These are phyloP conservation scores for Smithsoniella earleae DNA, from an alignment of 163 green algal genomes.

Conservation along the genomic window DNA sequence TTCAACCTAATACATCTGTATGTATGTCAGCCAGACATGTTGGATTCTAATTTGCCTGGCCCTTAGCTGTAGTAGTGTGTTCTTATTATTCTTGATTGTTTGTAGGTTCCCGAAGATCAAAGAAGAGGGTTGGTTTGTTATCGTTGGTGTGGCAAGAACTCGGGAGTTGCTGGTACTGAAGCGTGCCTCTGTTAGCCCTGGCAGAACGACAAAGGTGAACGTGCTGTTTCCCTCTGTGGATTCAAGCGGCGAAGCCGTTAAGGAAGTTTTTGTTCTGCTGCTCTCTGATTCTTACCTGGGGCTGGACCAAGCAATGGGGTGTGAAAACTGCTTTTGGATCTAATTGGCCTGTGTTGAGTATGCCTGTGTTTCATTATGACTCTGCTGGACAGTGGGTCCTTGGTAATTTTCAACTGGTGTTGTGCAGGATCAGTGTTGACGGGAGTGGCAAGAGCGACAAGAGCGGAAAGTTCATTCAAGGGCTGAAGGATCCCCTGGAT, in stretches of 20 bases:
- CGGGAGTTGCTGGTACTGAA: conserved; percentile 73
- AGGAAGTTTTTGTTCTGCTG: conserved; percentile 33
- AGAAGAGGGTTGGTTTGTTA: conserved; percentile 91
- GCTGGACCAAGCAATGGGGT: conserved; percentile 36
- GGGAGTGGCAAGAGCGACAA: too few relatives aligned
- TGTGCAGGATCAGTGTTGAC: too few relatives aligned
- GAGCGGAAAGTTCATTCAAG: too few relatives aligned
- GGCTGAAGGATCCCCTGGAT: too few relatives aligned
- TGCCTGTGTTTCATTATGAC: neutral
- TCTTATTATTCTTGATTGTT: too few relatives aligned
- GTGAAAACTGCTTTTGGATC: neutral
- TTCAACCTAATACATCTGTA: too few relatives aligned
- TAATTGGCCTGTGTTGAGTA: neutral
- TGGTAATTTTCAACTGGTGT: too few relatives aligned
- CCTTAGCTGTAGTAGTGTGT: too few relatives aligned
- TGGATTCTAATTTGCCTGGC: too few relatives aligned
- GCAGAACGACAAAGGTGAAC: conserved; percentile 32
- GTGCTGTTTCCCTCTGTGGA: conserved; percentile 46
- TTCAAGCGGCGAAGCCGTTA: conserved; percentile 36
- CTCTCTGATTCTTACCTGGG: conserved; percentile 45
- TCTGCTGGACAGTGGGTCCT: neutral
- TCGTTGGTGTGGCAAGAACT: conserved; percentile 51
- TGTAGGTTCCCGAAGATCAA: conserved; percentile 58
- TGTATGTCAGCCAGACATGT: too few relatives aligned
- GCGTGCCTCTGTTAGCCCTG: conserved; percentile 57